Conservation (phyloP, 2,329 filamentous ascomycete genomes). For the Cercospora zeae-maydis region DNA sequence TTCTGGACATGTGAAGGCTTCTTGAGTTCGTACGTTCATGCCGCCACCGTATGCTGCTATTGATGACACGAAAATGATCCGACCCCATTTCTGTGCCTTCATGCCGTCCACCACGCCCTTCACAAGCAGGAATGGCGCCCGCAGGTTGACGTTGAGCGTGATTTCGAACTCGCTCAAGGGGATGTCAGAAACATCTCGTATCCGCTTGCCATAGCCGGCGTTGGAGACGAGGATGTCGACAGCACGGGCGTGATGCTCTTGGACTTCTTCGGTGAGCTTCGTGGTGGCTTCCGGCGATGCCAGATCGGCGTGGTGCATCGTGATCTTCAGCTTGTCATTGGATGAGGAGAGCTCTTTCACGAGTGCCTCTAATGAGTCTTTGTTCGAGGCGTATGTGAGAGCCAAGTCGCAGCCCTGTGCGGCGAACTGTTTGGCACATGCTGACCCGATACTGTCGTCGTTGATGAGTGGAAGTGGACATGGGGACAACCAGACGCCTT, state of each 20-base stretch:
- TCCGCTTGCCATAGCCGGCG: slow-evolving; percentile 63
- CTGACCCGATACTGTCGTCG: slow-evolving; percentile 52
- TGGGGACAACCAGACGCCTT: neutral
- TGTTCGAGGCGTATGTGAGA: slow-evolving; percentile 55
- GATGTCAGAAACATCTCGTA: slow-evolving; percentile 53
- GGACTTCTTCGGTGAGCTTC: slow-evolving; percentile 54
- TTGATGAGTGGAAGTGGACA: neutral
- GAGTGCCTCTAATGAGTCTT: slow-evolving; percentile 46
- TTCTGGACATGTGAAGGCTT: neutral
- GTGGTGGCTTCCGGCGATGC: slow-evolving; percentile 52
- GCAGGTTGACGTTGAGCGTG: slow-evolving; percentile 60
- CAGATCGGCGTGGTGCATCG: slow-evolving; percentile 58
- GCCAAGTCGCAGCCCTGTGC: slow-evolving; percentile 53
- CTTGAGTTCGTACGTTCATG: slow-evolving; percentile 55
- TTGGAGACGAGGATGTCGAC: slow-evolving; percentile 65
- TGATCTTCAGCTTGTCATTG: slow-evolving; percentile 42
- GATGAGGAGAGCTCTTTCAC: slow-evolving; percentile 27
- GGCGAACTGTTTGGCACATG: slow-evolving; percentile 55
- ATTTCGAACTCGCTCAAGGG: slow-evolving; percentile 62
- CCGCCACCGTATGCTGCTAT: slow-evolving; percentile 62
- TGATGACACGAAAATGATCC: slow-evolving; percentile 62
- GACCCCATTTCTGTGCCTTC: slow-evolving; percentile 58
- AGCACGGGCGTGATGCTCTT: slow-evolving; percentile 50
- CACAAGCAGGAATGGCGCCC: slow-evolving; percentile 59
- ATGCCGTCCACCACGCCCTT: slow-evolving; percentile 61